These are phyloP conservation scores for Podochytrium sp. DNA, from an alignment of 192 early-diverging fungal species.

Conservation along the genomic window DNA sequence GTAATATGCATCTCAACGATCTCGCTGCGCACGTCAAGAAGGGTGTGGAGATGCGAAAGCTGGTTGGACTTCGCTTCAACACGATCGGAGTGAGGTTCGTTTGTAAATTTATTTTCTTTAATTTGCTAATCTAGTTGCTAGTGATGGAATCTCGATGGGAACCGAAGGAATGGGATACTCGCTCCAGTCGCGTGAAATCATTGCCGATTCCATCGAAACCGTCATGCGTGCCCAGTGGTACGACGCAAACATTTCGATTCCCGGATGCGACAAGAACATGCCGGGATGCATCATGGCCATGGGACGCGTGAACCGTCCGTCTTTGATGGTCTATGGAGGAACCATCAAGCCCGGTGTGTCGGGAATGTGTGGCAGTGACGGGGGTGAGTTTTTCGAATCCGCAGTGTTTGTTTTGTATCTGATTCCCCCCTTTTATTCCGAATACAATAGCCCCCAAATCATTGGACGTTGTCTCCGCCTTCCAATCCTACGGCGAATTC, in stretches of 20 bases:
- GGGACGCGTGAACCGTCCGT: slow-evolving; percentile 93
- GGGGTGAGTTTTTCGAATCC: not conserved
- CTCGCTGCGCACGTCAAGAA: slow-evolving; percentile 88
- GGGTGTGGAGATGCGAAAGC: slow-evolving; percentile 85
- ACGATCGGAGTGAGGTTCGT: slow-evolving; percentile 87
- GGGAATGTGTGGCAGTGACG: slow-evolving; percentile 42
- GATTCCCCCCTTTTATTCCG: slow-evolving; percentile 17
- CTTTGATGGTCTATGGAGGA: slow-evolving; percentile 97
- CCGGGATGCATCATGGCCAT: slow-evolving; percentile 96
- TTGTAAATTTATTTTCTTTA: not conserved
- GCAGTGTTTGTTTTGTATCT: not conserved
- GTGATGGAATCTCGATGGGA: slow-evolving; percentile 97
- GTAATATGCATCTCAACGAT: slow-evolving; percentile 98
- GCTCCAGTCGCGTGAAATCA: slow-evolving; percentile 94
- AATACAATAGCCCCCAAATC: slow-evolving; percentile 3
- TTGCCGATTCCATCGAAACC: slow-evolving; percentile 99
- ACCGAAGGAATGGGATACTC: slow-evolving; percentile 97
- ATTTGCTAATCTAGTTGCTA: not conserved
- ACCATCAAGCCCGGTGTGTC: slow-evolving; percentile 81
- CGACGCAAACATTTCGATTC: slow-evolving; percentile 97
- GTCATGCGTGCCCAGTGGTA: slow-evolving; percentile 99
- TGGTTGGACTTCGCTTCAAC: slow-evolving; percentile 97
- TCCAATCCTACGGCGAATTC: slow-evolving; percentile 94
- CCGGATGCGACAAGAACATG: slow-evolving; percentile 93
- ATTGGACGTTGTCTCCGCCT: slow-evolving; percentile 95